phyloP scores from a whole-genome alignment of 2,329 filamentous ascomycete genomes.

The Ustulina deusta region DNA sequence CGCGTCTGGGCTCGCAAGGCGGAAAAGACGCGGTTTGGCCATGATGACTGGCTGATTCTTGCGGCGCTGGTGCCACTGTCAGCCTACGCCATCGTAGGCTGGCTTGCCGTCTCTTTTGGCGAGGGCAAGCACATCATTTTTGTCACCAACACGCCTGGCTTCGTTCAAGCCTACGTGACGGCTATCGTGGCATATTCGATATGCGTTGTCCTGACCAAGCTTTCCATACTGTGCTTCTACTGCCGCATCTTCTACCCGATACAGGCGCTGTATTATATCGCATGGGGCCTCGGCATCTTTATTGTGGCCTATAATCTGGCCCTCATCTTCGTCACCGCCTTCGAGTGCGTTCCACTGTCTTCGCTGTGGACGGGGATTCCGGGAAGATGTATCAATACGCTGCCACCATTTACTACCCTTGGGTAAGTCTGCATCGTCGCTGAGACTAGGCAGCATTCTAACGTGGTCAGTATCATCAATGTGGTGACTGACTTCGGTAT shows the following conservation, averaged over 20 bases:
- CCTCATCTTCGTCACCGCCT: constrained; percentile 10
- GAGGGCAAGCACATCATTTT: constrained; percentile 17
- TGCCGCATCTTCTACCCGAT: constrained; percentile 13
- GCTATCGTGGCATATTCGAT: constrained; percentile 5
- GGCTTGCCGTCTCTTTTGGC: not conserved
- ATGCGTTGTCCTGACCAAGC: constrained; percentile 8
- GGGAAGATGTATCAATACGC: constrained; percentile 4
- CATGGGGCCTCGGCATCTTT: constrained; percentile 9
- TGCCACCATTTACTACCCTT: constrained; percentile 8
- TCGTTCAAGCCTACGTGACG: not conserved
- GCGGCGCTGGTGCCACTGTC: constrained; percentile 3
- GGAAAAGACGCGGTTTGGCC: not conserved
- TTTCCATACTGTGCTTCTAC: constrained; percentile 16
- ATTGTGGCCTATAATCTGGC: constrained; percentile 18
- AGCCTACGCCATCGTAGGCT: constrained; percentile 2
- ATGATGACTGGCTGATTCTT: constrained; percentile 15
- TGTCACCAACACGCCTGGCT: constrained; percentile 1
- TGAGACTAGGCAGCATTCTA: not conserved
- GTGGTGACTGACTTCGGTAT: constrained; percentile 14
- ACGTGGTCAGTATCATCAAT: constrained; percentile 13
- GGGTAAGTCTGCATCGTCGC: constrained; percentile 11
- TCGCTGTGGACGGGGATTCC: constrained; percentile 10
- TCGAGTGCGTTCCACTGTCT: constrained; percentile 13
- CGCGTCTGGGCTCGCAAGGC: not conserved
- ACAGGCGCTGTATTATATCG: not conserved